Base-by-base conservation (phyloP, 305 asterid species). In the Fraxinus greggii region DNA sequence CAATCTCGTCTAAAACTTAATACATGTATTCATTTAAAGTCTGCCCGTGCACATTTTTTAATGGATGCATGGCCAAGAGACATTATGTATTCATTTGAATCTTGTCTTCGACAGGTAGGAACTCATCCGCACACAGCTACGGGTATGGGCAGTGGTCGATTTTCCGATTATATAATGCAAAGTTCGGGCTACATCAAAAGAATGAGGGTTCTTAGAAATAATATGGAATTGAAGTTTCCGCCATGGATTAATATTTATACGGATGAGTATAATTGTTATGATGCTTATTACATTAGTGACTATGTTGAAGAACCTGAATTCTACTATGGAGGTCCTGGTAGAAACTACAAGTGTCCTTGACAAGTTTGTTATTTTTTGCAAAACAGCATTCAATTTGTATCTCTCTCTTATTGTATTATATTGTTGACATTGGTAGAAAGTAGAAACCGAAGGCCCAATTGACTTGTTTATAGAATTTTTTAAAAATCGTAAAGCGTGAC, bases 281-380 rank as follows among this genome's bases (percentile, higher is more conserved):
- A 77, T 13, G 7, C 59, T 29, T 81, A 15, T 7, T 89, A 56
- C 29, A 0, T 85, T 2, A 65, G 67, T 72, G 97, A 90, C 79
- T 92, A 88, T 85, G 86, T 89, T 59, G 74, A 48, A n/a, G 97
- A 94, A 29, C 97, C 96, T 70, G 94, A 91, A 88, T 91, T 94
- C 45, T 91, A 79, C 76, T 94, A 80, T 90, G 98, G 96, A 61
- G 98, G 98, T 0, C 98, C 98, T 3, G 97, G 96, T 31, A 83
- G 87, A 32, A 85, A 65, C 77, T 81, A 78, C 0, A 12, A 6
- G 9, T 92, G 98, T 81, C 95, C 89, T 80, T 93, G 38, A 69
- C n/a, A 65, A 65, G 3, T 24, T 9, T 3, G 7, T 26, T 65
- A 65, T 3, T 10, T 23, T 28, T 0, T 4, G 29, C 15, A 56